Percentiles rank a stretch among this genome's conserved stretches.
These are phyloP conservation scores for Mycena venus DNA, from an alignment of 768 basidiomycete genomes.

Conservation along the genomic window DNA sequence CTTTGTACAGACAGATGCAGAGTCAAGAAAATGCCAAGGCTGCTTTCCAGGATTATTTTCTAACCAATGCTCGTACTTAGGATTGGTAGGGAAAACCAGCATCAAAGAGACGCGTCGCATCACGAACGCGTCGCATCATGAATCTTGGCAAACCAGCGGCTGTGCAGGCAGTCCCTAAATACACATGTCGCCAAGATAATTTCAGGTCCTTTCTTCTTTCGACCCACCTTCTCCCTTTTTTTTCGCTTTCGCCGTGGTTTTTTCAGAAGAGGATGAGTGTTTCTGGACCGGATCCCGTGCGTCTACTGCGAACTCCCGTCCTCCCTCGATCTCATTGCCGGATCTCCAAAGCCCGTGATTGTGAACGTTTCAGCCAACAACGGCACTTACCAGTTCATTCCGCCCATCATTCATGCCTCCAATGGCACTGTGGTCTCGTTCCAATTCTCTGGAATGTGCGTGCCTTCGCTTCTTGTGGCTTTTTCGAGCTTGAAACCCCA, in stretches of 20 bases:
- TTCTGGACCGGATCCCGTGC: background rate
- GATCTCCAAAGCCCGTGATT: background rate
- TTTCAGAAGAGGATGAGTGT: background rate
- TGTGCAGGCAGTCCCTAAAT: too few species aligned
- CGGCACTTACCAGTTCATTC: background rate
- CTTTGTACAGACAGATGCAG: too few species aligned
- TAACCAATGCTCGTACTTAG: too few species aligned
- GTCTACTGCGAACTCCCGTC: background rate
- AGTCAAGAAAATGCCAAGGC: too few species aligned
- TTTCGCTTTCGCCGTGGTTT: background rate
- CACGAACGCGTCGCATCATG: too few species aligned
- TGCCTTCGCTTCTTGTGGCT: background rate
- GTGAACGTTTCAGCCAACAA: background rate
- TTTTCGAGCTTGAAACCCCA: background rate
- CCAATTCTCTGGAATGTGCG: conserved; percentile 5
- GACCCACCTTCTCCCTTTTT: background rate
- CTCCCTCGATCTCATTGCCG: background rate
- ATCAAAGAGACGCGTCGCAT: too few species aligned
- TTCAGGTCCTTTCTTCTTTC: background rate
- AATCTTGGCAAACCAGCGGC: too few species aligned
- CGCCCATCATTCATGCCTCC: background rate
- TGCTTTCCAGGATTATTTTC: too few species aligned
- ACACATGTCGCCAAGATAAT: too few species aligned
- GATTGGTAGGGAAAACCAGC: too few species aligned
- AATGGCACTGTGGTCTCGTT: conserved; percentile 2